Conservation (phyloP, 805 yeast genomes). For the Ogataea corticis region DNA sequence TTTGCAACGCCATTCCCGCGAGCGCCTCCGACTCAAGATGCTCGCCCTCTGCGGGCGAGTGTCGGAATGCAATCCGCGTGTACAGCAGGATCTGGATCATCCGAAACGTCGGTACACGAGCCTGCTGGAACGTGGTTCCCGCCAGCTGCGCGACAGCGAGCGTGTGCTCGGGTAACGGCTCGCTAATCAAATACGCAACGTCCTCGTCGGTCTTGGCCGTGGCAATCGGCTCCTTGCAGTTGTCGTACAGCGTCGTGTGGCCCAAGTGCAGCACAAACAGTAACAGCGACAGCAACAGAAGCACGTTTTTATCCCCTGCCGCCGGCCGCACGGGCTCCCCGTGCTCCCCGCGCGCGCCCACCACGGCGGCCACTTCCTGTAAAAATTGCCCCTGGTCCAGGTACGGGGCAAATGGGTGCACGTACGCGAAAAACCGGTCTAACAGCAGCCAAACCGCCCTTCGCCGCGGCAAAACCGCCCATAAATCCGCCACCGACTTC, state of each 20-base stretch:
- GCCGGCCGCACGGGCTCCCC: slow-evolving; percentile 33
- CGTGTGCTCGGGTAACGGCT: slow-evolving; percentile 42
- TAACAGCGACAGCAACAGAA: slow-evolving; percentile 41
- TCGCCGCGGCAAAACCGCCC: slow-evolving; percentile 37
- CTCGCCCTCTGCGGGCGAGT: slow-evolving; percentile 50
- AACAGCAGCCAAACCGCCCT: slow-evolving; percentile 42
- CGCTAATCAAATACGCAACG: slow-evolving; percentile 34
- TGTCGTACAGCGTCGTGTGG: slow-evolving; percentile 37
- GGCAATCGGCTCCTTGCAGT: slow-evolving; percentile 30
- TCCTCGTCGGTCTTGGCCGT: slow-evolving; percentile 28
- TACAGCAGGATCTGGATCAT: slow-evolving; percentile 46
- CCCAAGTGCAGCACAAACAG: slow-evolving; percentile 43
- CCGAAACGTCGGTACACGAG: slow-evolving; percentile 39
- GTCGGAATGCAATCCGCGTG: slow-evolving; percentile 39
- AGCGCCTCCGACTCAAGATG: slow-evolving; percentile 41
- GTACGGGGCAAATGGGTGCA: slow-evolving; percentile 51
- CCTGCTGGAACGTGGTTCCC: slow-evolving; percentile 42
- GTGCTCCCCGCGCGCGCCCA: slow-evolving; percentile 35
- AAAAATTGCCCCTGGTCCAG: slow-evolving; percentile 41
- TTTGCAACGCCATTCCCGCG: slow-evolving; percentile 41
- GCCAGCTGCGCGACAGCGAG: slow-evolving; percentile 41
- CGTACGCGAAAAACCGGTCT: slow-evolving; percentile 41
- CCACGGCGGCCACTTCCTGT: slow-evolving; percentile 30
- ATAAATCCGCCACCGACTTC: slow-evolving; percentile 3
- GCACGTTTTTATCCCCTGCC: slow-evolving; percentile 41